Percentiles rank a stretch among this genome's conserved stretches.
Evolutionary conservation across 495 filamentous ascomycete genomes (phyloP).

Genomic region (Penicillium lividum): DNA sequence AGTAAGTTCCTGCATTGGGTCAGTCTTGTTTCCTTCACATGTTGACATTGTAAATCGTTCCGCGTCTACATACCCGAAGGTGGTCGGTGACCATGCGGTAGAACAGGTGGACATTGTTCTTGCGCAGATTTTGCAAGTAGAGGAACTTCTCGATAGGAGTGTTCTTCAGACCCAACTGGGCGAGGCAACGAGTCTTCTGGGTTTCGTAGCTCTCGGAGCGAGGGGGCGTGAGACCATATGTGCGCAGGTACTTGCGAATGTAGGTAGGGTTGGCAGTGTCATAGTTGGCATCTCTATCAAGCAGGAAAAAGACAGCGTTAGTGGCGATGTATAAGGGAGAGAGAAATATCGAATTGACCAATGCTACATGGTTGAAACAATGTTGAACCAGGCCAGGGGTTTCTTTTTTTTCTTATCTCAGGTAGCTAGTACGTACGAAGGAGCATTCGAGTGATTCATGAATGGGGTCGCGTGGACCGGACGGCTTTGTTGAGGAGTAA

Average conservation of each 20-base stretch:
- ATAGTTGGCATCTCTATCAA: slow-evolving; percentile 46
- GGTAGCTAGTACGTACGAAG: slow-evolving; percentile 33
- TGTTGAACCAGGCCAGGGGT: not conserved
- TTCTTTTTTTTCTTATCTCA: slow-evolving; percentile 3
- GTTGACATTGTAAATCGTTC: not conserved
- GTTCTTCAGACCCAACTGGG: slow-evolving; percentile 73
- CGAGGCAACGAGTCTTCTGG: slow-evolving; percentile 70
- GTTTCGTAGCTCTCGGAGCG: slow-evolving; percentile 67
- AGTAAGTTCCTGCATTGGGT: slow-evolving; percentile 66
- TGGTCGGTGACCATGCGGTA: slow-evolving; percentile 91
- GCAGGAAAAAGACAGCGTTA: not conserved
- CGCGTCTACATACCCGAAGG: slow-evolving; percentile 58
- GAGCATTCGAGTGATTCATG: slow-evolving; percentile 36
- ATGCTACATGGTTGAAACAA: slow-evolving; percentile 1
- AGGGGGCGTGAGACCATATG: slow-evolving; percentile 72
- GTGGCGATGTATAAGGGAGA: not conserved
- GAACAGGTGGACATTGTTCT: slow-evolving; percentile 89
- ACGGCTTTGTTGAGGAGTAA: slow-evolving; percentile 44
- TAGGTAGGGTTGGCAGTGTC: slow-evolving; percentile 65
- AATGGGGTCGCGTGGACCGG: slow-evolving; percentile 42
- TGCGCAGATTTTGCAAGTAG: slow-evolving; percentile 85
- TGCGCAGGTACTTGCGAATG: slow-evolving; percentile 67
- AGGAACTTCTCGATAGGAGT: slow-evolving; percentile 91
- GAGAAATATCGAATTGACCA: not conserved
- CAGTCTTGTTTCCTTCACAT: not conserved